These are phyloP conservation scores for Grigorovia yakushimaensis DNA, from an alignment of 805 yeast species.

Conservation along the genomic window DNA sequence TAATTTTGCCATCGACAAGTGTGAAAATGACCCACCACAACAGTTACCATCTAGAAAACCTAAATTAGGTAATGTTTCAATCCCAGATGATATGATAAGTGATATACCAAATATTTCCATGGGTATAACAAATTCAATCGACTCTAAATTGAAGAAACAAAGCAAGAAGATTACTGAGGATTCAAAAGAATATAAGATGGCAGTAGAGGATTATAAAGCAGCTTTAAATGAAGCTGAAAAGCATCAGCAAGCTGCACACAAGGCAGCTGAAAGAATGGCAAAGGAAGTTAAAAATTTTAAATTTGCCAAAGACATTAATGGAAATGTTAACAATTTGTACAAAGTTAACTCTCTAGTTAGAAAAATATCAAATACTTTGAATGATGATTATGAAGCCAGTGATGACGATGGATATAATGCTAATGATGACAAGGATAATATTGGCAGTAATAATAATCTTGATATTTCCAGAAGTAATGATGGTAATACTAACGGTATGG, in stretches of 20 bases:
- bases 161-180: slow-evolving; percentile 22
- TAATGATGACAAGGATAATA: no score
- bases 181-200: slow-evolving; percentile 40
- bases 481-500: background rate
- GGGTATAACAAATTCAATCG: slow-evolving; percentile 50
- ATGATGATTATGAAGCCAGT: background rate
- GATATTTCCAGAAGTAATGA: background rate
- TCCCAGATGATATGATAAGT: slow-evolving; percentile 53
- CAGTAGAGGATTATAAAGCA: slow-evolving; percentile 47
- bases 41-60: slow-evolving; percentile 87
- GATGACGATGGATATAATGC: slow-evolving; percentile 1
- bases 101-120: slow-evolving; percentile 57
- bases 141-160: slow-evolving; percentile 17
- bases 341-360: background rate
- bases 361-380: background rate
- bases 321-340: background rate
- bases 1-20: slow-evolving; percentile 64
- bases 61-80: slow-evolving; percentile 62
- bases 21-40: slow-evolving; percentile 80
- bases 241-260: slow-evolving; percentile 70
- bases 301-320: background rate
- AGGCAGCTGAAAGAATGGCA: slow-evolving; percentile 60
- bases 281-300: slow-evolving; percentile 43
- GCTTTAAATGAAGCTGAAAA: slow-evolving; percentile 53
- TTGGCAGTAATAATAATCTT: slow-evolving; percentile 1